Evolutionary conservation across 2,329 filamentous ascomycete genomes (phyloP), one percentile per base, ranked within the genome.

Genomic region (Neonectria neomacrospora): DNA sequence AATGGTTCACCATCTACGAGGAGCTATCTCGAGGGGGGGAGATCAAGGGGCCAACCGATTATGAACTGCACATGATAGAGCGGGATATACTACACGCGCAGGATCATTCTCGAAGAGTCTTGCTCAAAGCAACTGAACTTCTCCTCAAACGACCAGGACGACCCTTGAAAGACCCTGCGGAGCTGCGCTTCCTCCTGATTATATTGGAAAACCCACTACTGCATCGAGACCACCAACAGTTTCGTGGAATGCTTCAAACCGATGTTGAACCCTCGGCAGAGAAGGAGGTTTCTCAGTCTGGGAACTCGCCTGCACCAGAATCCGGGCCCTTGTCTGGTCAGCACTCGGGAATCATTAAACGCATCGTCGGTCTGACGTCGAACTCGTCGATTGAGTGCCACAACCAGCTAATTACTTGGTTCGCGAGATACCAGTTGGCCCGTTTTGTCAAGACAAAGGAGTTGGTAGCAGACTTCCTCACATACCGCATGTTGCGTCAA

Each of bases 261-360:
- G 73, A 74, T 10, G 34, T 26, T 10, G 72, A 64, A 37, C 23
- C 54, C 0, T 12, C 62, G 2, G 11, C 52, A 12, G 22, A 51
- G 16, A 67, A 54, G 9, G 69, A 70, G 30, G 63, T 68, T 14
- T 68, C 69, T 32, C 60, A 63, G n/a, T 50, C 47, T 6, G 64
- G 62, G 23, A 66, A 66, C 22, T 52, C 64, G 7, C 32, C 58
- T 3, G 48, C 61, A 3, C 74, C 79, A 6, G 78, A 75, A 39
- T 76, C 79, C 3, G 82, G 82, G 0, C 83, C 80, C 8, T 74
- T 82, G 11, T 82, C 86, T 26, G 90, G 90, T 2, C 88, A 92
- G 63, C 91, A 97, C 77, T 94, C 92, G 2, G 91, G 91, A 5
- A 91, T 97, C 56, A 87, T 96, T 71, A 97, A 97, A 77, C 88